Evolutionary conservation across 139 green algal genomes (phyloP).

Genomic region (Haematococcus sp.): DNA sequence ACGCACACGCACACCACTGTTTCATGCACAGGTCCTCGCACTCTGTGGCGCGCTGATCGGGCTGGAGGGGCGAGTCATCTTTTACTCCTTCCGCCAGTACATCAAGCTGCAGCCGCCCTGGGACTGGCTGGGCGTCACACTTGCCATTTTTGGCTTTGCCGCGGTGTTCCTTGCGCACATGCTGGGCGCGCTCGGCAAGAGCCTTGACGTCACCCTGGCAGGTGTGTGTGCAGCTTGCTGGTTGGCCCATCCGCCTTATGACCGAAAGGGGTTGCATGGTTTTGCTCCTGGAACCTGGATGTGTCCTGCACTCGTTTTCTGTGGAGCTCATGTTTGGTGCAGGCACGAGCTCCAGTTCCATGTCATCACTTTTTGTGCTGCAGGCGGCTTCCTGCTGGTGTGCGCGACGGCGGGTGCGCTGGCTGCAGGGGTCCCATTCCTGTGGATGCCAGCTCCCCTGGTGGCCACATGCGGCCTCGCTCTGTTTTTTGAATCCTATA

Average conservation of each 20-base stretch:
- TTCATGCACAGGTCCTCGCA: slow-evolving; percentile 22
- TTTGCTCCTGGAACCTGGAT: too few species aligned
- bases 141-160: slow-evolving; percentile 68
- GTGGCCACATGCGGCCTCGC: slow-evolving; percentile 74
- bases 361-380: not conserved
- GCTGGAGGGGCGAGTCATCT: slow-evolving; percentile 88
- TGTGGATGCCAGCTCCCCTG: slow-evolving; percentile 80
- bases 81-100: slow-evolving; percentile 88
- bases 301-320: too few species aligned
- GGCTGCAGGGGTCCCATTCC: slow-evolving; percentile 70
- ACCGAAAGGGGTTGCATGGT: too few species aligned
- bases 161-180: slow-evolving; percentile 57
- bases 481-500: slow-evolving; percentile 66
- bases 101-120: slow-evolving; percentile 83
- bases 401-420: slow-evolving; percentile 58
- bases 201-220: slow-evolving; percentile 47
- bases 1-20: too few species aligned
- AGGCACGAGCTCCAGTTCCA: not conserved
- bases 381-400: slow-evolving; percentile 47
- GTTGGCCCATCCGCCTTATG: too few species aligned
- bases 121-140: slow-evolving; percentile 83
- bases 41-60: slow-evolving; percentile 58
- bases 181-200: slow-evolving; percentile 38
- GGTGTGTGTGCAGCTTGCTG: too few species aligned
- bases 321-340: too few species aligned